A percentile compares a stretch with the other conserved stretches of the same genome.
phyloP scores from a whole-genome alignment of 768 basidiomycete genomes.

The Leccinum aurantiacum region DNA sequence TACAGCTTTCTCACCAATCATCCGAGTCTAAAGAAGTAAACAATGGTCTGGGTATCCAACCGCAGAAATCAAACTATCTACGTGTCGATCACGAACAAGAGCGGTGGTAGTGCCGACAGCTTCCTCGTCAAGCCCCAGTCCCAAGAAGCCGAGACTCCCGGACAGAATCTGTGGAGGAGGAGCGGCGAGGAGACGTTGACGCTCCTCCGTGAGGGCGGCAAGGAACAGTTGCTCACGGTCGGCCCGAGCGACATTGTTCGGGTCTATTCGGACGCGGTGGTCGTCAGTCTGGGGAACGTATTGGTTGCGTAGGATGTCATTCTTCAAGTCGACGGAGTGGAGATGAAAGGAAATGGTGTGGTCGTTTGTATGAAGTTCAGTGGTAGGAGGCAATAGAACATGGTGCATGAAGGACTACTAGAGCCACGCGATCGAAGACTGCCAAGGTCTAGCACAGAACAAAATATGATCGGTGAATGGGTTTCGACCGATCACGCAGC shows the following conservation, averaged over 20 bases:
- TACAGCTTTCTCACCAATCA: no score
- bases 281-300: slow-evolving; percentile 11
- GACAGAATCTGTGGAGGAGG: slow-evolving; percentile 12
- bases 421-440: no score
- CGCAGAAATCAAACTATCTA: background rate
- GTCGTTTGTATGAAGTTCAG: no score
- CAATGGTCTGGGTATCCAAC: slow-evolving; percentile 22
- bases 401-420: no score
- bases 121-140: slow-evolving; percentile 2
- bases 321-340: background rate
- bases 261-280: slow-evolving; percentile 11
- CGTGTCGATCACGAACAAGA: slow-evolving; percentile 9
- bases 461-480: no score
- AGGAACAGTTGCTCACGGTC: slow-evolving; percentile 7
- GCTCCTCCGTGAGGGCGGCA: slow-evolving; percentile 3
- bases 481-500: slow-evolving; percentile 33
- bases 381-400: no score
- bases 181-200: slow-evolving; percentile 8
- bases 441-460: no score
- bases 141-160: background rate
- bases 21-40: background rate
- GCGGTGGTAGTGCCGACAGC: background rate
- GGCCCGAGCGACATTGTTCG: slow-evolving; percentile 15
- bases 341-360: no score
- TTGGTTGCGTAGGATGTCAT: background rate